These are phyloP conservation scores for Fusarium odoratissimum DNA, from an alignment of 2,329 filamentous ascomycete genomes.

Conservation along the genomic window DNA sequence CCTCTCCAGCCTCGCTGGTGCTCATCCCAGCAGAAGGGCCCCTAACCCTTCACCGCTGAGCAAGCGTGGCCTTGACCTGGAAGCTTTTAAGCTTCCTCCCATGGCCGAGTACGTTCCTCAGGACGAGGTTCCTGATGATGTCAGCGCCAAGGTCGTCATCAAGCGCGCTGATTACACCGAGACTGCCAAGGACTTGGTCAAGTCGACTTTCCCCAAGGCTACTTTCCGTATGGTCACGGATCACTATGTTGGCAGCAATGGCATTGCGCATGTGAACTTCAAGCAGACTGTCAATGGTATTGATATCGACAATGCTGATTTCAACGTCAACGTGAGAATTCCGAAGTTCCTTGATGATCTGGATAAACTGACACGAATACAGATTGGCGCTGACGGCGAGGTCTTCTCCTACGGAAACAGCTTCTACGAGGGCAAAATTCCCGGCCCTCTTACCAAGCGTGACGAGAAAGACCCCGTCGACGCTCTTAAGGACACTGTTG, in stretches of 20 bases:
- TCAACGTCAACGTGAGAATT: constrained; percentile 67
- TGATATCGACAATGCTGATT: constrained; percentile 70
- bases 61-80: constrained; percentile 50
- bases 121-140: constrained; percentile 31
- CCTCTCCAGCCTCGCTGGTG: constrained; percentile 49
- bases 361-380: not conserved
- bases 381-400: constrained; percentile 62
- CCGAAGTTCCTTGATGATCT: too few relatives aligned
- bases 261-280: constrained; percentile 68
- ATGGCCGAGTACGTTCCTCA: constrained; percentile 47
- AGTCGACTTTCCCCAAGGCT: constrained; percentile 50
- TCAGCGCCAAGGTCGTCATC: constrained; percentile 34
- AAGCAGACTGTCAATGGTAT: constrained; percentile 68
- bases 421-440: constrained; percentile 57
- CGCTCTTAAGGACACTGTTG: constrained; percentile 56
- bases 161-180: constrained; percentile 55
- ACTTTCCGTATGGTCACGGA: constrained; percentile 64
- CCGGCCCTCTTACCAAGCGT: constrained; percentile 55
- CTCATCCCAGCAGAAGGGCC: constrained; percentile 47
- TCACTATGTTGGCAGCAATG: constrained; percentile 65
- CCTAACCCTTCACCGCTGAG: constrained; percentile 39
- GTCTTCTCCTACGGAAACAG: constrained; percentile 69
- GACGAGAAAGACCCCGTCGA: constrained; percentile 56
- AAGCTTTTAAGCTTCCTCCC: constrained; percentile 48
- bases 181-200: constrained; percentile 58